Evolutionary conservation across 2,329 filamentous ascomycete genomes (phyloP).

Genomic region (Polychaeton citri): DNA sequence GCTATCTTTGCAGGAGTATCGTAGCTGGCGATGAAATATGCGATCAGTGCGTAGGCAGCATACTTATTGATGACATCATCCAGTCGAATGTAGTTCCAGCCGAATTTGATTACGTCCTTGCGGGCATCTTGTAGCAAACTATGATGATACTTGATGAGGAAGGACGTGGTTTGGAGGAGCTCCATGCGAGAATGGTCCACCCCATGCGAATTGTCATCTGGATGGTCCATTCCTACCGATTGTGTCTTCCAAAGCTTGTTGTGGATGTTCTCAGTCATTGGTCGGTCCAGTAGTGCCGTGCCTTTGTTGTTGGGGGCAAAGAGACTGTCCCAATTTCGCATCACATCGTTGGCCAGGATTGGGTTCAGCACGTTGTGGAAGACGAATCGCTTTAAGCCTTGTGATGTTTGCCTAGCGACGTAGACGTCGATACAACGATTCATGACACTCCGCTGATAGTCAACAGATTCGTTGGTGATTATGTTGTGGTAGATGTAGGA

Average conservation of each 20-base stretch:
- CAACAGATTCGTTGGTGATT: conserved; percentile 70
- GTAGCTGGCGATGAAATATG: conserved; percentile 94
- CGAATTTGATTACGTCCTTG: conserved; percentile 98
- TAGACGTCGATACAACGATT: conserved; percentile 82
- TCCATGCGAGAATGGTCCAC: conserved; percentile 96
- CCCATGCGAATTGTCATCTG: conserved; percentile 72
- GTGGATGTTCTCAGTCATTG: conserved; percentile 80
- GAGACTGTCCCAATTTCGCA: conserved; percentile 56
- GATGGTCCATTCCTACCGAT: conserved; percentile 52
- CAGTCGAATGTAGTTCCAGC: conserved; percentile 96
- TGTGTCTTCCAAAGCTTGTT: conserved; percentile 90
- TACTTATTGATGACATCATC: conserved; percentile 99
- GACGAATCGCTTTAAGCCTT: conserved; percentile 85
- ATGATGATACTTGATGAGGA: conserved; percentile 91
- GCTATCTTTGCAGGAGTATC: conserved; percentile 95
- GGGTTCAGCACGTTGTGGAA: conserved; percentile 90
- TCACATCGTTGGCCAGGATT: conserved; percentile 91
- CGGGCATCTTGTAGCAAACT: conserved; percentile 76
- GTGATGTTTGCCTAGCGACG: conserved; percentile 60
- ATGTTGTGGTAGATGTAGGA: conserved; percentile 75
- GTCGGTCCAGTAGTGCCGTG: conserved; percentile 68
- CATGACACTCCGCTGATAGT: conserved; percentile 72
- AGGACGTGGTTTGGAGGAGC: conserved; percentile 81
- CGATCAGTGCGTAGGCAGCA: conserved; percentile 90
- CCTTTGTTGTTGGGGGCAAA: conserved; percentile 41